Percentiles rank a stretch among this genome's conserved stretches.
Evolutionary conservation across 164 flowering plant genomes (phyloP).

Genomic region (Dillenia turbinata): DNA sequence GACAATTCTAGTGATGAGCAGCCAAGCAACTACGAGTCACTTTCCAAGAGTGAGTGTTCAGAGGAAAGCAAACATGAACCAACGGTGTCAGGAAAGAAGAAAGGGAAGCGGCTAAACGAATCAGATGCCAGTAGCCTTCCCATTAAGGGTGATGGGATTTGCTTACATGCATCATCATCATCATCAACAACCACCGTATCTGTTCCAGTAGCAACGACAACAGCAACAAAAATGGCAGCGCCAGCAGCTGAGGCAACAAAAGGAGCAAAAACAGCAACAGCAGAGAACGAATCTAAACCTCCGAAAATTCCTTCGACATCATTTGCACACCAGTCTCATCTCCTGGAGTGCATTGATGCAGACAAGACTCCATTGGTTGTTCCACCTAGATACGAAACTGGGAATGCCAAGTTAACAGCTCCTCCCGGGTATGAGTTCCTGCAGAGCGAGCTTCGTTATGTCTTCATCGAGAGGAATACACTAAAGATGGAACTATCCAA

Average conservation of each 20-base stretch:
- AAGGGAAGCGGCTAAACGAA: too few relatives aligned
- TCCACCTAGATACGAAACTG: constrained; percentile 19
- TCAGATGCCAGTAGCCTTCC: too few relatives aligned
- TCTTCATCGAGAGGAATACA: constrained; percentile 49
- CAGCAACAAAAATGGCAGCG: background rate
- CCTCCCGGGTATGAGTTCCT: constrained; percentile 48
- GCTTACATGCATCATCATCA: too few relatives aligned
- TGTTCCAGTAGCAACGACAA: constrained; percentile 8
- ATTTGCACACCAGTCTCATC: constrained; percentile 27
- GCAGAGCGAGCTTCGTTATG: constrained; percentile 44
- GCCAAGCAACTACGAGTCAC: too few relatives aligned
- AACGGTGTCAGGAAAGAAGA: too few relatives aligned
- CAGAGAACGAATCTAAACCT: constrained; percentile 20
- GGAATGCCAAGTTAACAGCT: constrained; percentile 27
- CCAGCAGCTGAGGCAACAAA: constrained; percentile 23
- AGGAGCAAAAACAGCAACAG: constrained; percentile 20
- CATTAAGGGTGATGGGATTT: too few relatives aligned
- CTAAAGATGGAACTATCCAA: constrained; percentile 56
- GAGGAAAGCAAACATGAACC: too few relatives aligned
- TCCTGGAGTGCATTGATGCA: constrained; percentile 32
- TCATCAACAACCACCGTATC: too few relatives aligned
- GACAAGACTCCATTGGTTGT: constrained; percentile 15
- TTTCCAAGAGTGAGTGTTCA: too few relatives aligned
- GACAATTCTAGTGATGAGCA: too few relatives aligned
- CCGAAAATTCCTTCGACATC: constrained; percentile 31